Conservation (phyloP, 176 grass and related monocot genomes). For the Carex kokanica region DNA sequence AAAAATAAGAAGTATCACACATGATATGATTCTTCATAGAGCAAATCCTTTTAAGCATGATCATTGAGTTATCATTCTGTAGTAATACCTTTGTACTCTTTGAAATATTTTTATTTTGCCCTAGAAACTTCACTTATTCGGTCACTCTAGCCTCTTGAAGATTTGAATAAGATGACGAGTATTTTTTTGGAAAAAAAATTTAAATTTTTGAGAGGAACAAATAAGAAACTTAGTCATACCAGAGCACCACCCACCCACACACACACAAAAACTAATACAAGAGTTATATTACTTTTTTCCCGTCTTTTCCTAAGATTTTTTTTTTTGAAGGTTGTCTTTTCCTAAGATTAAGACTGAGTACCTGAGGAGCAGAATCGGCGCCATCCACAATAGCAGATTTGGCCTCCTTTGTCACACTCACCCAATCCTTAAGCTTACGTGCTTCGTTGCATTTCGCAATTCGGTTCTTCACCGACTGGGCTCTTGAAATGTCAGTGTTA, state of each 20-base stretch:
- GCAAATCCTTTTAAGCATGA: neutral
- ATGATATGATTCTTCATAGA: neutral
- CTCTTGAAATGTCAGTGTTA: slow-evolving; percentile 33
- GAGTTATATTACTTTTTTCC: neutral
- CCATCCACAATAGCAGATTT: slow-evolving; percentile 65
- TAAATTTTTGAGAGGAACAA: too few relatives aligned
- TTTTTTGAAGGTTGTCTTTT: too few relatives aligned
- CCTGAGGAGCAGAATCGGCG: slow-evolving; percentile 76
- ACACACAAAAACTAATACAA: neutral
- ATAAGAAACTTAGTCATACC: too few relatives aligned
- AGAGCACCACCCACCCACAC: too few relatives aligned
- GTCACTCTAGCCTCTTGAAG: neutral
- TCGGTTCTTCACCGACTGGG: slow-evolving; percentile 54
- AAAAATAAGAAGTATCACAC: neutral
- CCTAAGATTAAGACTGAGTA: slow-evolving; percentile 5
- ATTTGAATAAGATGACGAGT: neutral
- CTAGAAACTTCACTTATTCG: neutral
- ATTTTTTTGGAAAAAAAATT: neutral
- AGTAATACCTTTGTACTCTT: neutral
- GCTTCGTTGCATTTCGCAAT: slow-evolving; percentile 64
- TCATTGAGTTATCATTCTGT: neutral
- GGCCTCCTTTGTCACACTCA: slow-evolving; percentile 65
- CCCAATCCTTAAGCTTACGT: slow-evolving; percentile 68
- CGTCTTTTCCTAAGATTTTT: too few relatives aligned
- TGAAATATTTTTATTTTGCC: neutral